These are phyloP conservation scores for Exophiala viscosa DNA, from an alignment of 2,329 filamentous ascomycete genomes.

Conservation along the genomic window DNA sequence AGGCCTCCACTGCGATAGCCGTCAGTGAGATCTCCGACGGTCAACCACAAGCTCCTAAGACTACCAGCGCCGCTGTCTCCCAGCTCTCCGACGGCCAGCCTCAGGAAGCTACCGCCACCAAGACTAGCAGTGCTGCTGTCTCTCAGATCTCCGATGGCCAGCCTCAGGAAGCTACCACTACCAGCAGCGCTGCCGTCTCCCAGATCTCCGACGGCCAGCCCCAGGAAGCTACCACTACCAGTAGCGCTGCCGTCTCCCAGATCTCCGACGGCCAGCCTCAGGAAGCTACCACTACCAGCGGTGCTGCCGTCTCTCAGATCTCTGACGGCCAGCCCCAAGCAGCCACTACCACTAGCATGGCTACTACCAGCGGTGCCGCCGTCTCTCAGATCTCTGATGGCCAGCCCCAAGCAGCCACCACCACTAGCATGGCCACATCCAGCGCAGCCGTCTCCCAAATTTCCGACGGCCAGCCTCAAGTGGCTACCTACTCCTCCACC, in stretches of 20 bases:
- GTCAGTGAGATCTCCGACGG: constrained; percentile 34
- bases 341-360: background rate
- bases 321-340: constrained; percentile 43
- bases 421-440: too few relatives aligned
- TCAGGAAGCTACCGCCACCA: constrained; percentile 9
- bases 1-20: constrained; percentile 6
- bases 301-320: constrained; percentile 6
- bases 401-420: constrained; percentile 46
- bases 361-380: background rate
- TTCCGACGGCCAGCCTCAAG: constrained; percentile 19
- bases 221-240: constrained; percentile 26
- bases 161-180: constrained; percentile 36
- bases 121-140: constrained; percentile 35
- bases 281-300: background rate
- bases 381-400: constrained; percentile 30
- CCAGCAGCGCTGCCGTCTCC: constrained; percentile 25
- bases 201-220: constrained; percentile 20
- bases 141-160: constrained; percentile 49
- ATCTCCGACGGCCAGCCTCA: constrained; percentile 19
- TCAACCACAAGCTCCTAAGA: constrained; percentile 33
- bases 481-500: constrained; percentile 7
- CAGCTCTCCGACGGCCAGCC: constrained; percentile 26
- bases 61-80: constrained; percentile 12
- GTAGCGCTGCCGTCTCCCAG: constrained; percentile 20
- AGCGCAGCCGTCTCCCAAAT: constrained; percentile 6